Percentiles rank a stretch among this genome's conserved stretches.
Evolutionary conservation across 2,329 filamentous ascomycete species (phyloP).

Genomic region (Xylaria sp.): DNA sequence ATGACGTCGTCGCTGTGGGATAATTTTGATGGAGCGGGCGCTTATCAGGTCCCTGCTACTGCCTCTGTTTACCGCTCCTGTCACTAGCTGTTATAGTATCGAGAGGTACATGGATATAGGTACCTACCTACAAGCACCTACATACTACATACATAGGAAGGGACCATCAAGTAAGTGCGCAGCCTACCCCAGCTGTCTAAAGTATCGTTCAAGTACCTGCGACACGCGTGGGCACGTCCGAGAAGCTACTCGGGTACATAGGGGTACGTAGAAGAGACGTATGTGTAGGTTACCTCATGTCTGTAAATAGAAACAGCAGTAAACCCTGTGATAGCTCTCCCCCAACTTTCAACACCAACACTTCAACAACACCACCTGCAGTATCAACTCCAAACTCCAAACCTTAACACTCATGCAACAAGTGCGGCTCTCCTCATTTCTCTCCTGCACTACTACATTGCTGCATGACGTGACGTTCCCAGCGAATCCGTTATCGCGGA

Average conservation of each 20-base stretch:
- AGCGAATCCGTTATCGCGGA: not conserved
- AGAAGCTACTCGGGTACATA: too few species aligned
- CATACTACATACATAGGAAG: too few species aligned
- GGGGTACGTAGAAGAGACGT: too few species aligned
- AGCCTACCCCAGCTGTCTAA: too few species aligned
- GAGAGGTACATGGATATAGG: too few species aligned
- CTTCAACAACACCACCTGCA: not conserved
- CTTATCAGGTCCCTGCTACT: conserved; percentile 4
- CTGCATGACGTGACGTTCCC: not conserved
- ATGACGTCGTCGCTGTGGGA: conserved; percentile 36
- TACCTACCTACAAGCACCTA: too few species aligned
- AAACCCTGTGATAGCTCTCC: not conserved
- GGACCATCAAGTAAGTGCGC: too few species aligned
- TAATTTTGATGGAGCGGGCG: conserved; percentile 21
- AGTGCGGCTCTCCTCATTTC: not conserved
- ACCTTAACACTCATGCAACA: not conserved
- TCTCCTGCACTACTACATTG: not conserved
- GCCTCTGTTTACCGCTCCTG: not conserved
- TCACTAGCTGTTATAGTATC: too few species aligned
- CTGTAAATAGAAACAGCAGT: too few species aligned
- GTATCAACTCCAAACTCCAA: not conserved
- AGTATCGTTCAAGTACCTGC: too few species aligned
- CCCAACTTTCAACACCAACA: not conserved
- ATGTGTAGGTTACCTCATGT: too few species aligned
- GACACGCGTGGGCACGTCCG: too few species aligned